Evolutionary conservation across 2,329 filamentous ascomycete species (phyloP).

Genomic region (Thyridium curvatum): DNA sequence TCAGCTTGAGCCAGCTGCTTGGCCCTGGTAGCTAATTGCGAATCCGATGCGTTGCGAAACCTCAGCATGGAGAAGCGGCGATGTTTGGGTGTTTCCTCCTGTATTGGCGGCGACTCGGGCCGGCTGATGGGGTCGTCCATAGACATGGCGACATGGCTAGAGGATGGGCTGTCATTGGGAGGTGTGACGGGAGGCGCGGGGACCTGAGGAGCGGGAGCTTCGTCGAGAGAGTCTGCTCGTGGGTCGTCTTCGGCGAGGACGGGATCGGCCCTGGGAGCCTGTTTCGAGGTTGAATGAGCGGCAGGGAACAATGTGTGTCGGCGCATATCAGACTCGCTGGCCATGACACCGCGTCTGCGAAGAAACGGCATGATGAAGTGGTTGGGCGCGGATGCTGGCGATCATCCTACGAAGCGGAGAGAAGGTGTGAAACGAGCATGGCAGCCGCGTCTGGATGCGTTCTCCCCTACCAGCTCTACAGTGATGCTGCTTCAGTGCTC

Average conservation of each 20-base stretch:
- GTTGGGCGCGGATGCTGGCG: slow-evolving; percentile 10
- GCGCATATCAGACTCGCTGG: slow-evolving; percentile 53
- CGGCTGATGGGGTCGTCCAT: slow-evolving; percentile 20
- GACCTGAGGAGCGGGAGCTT: slow-evolving; percentile 15
- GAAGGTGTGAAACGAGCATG: neutral
- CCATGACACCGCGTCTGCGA: slow-evolving; percentile 54
- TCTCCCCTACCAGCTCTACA: too few relatives aligned
- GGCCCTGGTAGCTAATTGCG: slow-evolving; percentile 71
- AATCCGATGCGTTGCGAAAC: slow-evolving; percentile 89
- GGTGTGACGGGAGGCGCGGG: slow-evolving; percentile 21
- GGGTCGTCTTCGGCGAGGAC: slow-evolving; percentile 6
- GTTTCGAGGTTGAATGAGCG: slow-evolving; percentile 2
- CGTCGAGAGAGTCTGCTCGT: slow-evolving; percentile 14
- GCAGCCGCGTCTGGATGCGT: neutral
- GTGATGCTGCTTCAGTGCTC: too few relatives aligned
- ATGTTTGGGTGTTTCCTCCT: slow-evolving; percentile 50
- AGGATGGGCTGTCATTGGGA: slow-evolving; percentile 18
- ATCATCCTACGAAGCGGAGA: slow-evolving; percentile 11
- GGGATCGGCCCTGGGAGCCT: slow-evolving; percentile 2
- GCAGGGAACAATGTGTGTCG: slow-evolving; percentile 35
- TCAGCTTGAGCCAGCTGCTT: slow-evolving; percentile 58
- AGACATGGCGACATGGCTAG: slow-evolving; percentile 13
- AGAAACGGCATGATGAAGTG: slow-evolving; percentile 49
- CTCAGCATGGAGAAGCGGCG: slow-evolving; percentile 66
- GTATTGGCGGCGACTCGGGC: slow-evolving; percentile 42